Evolutionary conservation across 2,329 filamentous ascomycete genomes (phyloP).

Genomic region (Aspergillus sp.): DNA sequence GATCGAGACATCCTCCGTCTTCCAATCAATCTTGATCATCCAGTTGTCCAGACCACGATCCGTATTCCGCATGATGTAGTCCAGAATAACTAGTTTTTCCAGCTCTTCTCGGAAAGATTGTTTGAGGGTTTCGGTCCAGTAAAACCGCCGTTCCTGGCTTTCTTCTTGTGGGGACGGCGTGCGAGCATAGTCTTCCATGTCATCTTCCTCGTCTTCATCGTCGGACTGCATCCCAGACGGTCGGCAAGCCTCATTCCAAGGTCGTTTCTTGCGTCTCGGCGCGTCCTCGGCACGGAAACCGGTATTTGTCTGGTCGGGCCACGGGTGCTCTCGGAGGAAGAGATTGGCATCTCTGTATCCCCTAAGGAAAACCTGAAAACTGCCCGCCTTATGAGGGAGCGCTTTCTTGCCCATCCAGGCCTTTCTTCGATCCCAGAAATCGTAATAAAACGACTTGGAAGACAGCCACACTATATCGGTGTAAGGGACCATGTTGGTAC

Average conservation of each 20-base stretch:
- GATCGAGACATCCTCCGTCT: constrained; percentile 78
- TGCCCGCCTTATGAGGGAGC: constrained; percentile 85
- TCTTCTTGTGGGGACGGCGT: constrained; percentile 48
- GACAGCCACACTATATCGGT: constrained; percentile 93
- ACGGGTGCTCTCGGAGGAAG: constrained; percentile 91
- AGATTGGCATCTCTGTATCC: constrained; percentile 97
- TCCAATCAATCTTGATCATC: constrained; percentile 97
- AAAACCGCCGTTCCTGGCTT: constrained; percentile 56
- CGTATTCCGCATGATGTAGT: constrained; percentile 99
- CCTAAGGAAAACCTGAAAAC: constrained; percentile 96
- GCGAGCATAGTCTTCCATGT: constrained; percentile 39
- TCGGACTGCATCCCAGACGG: constrained; percentile 62
- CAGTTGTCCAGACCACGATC: constrained; percentile 96
- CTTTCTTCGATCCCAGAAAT: constrained; percentile 90
- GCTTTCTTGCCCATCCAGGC: constrained; percentile 85
- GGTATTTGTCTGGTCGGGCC: constrained; percentile 81
- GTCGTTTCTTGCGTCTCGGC: constrained; percentile 65
- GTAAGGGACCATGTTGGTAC: constrained; percentile 90
- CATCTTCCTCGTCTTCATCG: constrained; percentile 60
- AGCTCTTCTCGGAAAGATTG: constrained; percentile 92
- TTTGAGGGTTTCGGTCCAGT: constrained; percentile 86
- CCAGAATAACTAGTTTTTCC: constrained; percentile 93
- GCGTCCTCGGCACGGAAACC: constrained; percentile 69
- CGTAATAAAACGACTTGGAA: constrained; percentile 97
- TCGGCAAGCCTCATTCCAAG: constrained; percentile 81